Percentiles rank a stretch among this genome's conserved stretches.
Conservation (phyloP, 1,284 basidiomycete genomes). For the Cryptococcus neoformans region DNA sequence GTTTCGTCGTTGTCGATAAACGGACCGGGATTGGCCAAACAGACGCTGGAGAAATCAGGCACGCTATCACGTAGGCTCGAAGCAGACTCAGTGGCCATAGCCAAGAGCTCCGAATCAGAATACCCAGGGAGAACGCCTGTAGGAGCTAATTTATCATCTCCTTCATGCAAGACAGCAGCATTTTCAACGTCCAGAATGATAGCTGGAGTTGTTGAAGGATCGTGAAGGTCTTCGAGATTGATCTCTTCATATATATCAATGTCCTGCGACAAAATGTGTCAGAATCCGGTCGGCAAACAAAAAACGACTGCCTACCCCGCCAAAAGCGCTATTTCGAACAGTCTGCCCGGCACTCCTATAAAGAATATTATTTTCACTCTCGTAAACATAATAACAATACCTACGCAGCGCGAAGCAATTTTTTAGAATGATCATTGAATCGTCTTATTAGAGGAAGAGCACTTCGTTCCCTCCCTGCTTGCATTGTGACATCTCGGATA, state of each 20-base stretch:
- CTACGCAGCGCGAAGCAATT: slow-evolving; percentile 57
- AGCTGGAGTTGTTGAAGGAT: slow-evolving; percentile 61
- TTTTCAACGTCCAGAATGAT: slow-evolving; percentile 72
- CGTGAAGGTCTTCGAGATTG: slow-evolving; percentile 80
- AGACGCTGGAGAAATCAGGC: slow-evolving; percentile 27
- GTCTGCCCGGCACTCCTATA: not conserved
- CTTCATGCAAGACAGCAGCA: slow-evolving; percentile 11
- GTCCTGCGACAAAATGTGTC: slow-evolving; percentile 15
- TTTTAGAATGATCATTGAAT: slow-evolving; percentile 96
- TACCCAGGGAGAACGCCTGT: slow-evolving; percentile 28
- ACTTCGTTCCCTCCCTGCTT: slow-evolving; percentile 80
- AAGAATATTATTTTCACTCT: no score
- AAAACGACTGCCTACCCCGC: not conserved
- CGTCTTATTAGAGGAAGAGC: slow-evolving; percentile 90
- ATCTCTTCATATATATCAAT: slow-evolving; percentile 62
- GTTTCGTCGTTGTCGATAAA: slow-evolving; percentile 9
- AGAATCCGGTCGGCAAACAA: not conserved
- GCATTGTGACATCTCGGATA: slow-evolving; percentile 90
- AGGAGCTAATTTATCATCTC: slow-evolving; percentile 20
- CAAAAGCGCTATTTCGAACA: not conserved
- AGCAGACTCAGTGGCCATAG: slow-evolving; percentile 16
- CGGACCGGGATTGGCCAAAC: slow-evolving; percentile 27
- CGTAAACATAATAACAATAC: not conserved
- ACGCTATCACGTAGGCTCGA: slow-evolving; percentile 12
- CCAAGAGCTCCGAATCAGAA: slow-evolving; percentile 14